Evolutionary conservation across 2,329 filamentous ascomycete species (phyloP), one percentile per base, ranked within the genome.

Genomic region (Pseudocercospora macadamiae): DNA sequence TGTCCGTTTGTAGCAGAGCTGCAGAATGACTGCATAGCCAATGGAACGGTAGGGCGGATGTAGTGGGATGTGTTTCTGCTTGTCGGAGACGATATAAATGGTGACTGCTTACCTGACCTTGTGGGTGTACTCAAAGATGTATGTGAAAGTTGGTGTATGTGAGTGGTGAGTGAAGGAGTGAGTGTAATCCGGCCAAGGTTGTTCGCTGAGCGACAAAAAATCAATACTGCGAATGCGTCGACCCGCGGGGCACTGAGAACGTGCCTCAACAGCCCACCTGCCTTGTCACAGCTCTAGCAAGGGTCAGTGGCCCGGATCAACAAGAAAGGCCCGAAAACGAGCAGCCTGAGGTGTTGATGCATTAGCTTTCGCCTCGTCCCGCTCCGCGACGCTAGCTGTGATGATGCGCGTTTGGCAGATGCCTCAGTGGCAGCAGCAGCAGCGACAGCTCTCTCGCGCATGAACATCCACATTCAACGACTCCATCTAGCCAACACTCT

Each of bases 381-480:
- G 28, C 6, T 32, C 28, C 28, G 12, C 42, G 42, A 47, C 3
- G 19, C 45, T 32, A 49, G 45, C 45, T 23, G 21, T 25, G 21
- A 48, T 48, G 23, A 48, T 32, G 45, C 45, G 45, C 45, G 18
- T 21, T 32, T 14, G 45, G n/a, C 26, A 12, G 45, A n/a, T 48
- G 45, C 26, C 53, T 55, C 42, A 36, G 21, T 21, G 19, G 19
- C 42, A 26, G 30, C 19, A 14, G 23, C 30, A 36, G 42, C 28
- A 45, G 47, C 53, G 39, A 32, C 25, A 30, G 54, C 54, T 55
- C 54, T 42, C 54, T 16, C 36, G 28, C 32, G 44, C 45, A 55
- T 25, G 34, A 36, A 51, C 53, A 32, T 56, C 54, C 34, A 48
- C 57, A 57, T 56, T 48, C 12, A 42, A 52, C 28, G 21, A 54